Evolutionary conservation across 306 rosid genomes (phyloP), one percentile per base, ranked within the genome.

Genomic region (Lathyrus tuberosus): DNA sequence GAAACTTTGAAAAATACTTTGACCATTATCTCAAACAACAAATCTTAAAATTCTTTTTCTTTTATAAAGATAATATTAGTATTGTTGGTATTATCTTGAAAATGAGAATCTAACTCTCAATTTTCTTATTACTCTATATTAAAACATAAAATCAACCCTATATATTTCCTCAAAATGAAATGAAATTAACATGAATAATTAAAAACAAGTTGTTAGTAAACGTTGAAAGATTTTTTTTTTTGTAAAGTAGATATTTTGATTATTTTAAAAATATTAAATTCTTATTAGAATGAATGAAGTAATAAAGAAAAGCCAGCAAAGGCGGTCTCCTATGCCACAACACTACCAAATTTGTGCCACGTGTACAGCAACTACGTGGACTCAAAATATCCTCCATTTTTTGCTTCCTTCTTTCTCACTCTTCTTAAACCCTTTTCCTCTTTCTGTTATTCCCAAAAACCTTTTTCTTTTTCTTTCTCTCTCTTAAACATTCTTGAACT

Each of bases 291-390:
- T 3, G n/a, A 11, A 53, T 22, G 15, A 22, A 11, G 22, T 5
- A 53, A 72, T 62, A 35, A 43, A 16, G 44, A 60, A 60, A 67
- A 71, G 77, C 77, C 83, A 79, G 79, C 81, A 64, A 68, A 71
- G 82, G 53, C 65, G 86, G 86, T 83, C 86, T 84, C 84, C 85
- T 72, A 14, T 69, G 82, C 79, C 70, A 82, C 77, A 85, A 89
- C 91, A 86, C 82, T 78, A 78, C 80, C 74, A 72, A 40, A 62
- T 67, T 47, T 0, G 3, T 62, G 85, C 82, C 95, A 88, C 89
- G 89, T 84, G 84, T 78, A 71, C 49, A 26, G 5, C 37, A 20
- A 31, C 77, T 18, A 52, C 76, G 73, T 81, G 75, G 80, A 84
- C 82, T n/a, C 49, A 43, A 72, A 77, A 86, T 84, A 86, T 81